Evolutionary conservation across 306 rosid species (phyloP).

Genomic region (Cucurbita ficifolia): DNA sequence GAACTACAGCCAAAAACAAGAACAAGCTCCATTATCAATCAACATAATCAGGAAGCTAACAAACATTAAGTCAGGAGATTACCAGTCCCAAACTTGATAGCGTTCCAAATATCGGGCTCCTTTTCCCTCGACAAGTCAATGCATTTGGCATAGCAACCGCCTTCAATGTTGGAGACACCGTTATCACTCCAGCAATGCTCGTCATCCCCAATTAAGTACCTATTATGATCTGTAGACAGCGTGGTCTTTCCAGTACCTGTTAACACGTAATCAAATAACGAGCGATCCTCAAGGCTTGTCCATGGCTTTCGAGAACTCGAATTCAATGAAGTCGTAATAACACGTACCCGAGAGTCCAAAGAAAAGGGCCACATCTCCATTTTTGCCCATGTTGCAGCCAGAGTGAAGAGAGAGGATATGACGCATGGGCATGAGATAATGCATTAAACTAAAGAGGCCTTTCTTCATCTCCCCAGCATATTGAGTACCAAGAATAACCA

Average conservation of each 20-base stretch:
- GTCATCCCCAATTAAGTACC: slow-evolving; percentile 76
- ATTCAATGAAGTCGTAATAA: not conserved
- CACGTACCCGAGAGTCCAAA: slow-evolving; percentile 69
- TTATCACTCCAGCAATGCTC: slow-evolving; percentile 78
- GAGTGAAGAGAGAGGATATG: slow-evolving; percentile 72
- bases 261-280: not conserved
- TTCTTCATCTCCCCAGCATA: slow-evolving; percentile 98
- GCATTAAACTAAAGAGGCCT: slow-evolving; percentile 83
- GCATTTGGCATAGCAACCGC: slow-evolving; percentile 95
- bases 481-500: slow-evolving; percentile 92
- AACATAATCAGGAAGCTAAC: not conserved
- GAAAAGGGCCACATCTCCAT: slow-evolving; percentile 90
- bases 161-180: slow-evolving; percentile 85
- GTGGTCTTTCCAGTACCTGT: slow-evolving; percentile 86
- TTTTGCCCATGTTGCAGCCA: slow-evolving; percentile 78
- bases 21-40: not conserved
- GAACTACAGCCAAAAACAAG: slow-evolving; percentile 22
- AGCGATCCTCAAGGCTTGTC: not conserved
- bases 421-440: slow-evolving; percentile 83
- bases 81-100: slow-evolving; percentile 86
- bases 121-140: slow-evolving; percentile 64
- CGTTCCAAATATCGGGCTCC: slow-evolving; percentile 88
- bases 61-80: not conserved
- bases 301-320: not conserved
- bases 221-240: slow-evolving; percentile 64